Evolutionary conservation across 768 basidiomycete species (phyloP), one percentile per base, ranked within the genome.

Genomic region (Trametes coccinea): DNA sequence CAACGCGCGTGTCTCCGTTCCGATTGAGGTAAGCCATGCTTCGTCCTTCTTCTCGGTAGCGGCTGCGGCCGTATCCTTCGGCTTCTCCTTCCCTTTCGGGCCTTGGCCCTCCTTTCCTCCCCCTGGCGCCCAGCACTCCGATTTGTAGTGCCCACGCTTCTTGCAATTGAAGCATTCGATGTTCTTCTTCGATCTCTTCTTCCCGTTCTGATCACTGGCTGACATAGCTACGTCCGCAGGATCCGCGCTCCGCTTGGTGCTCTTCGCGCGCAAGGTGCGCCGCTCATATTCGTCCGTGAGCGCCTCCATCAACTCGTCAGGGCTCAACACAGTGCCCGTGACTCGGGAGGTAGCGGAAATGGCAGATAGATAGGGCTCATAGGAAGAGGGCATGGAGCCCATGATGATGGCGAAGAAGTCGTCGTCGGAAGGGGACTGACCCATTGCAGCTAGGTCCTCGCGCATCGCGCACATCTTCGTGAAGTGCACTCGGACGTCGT

Each of bases 101-200:
- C 73, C 65, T 69, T 77, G 75, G 6, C 76, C 75, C 44, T 74
- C 73, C 61, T 74, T 72, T 45, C 76, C 74, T 31, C 77, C 73
- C 16, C 75, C 76, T 47, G 70, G 59, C 10, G 66, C 66, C 57
- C 64, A 78, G 56, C 76, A 78, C 14, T 73, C 51, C n/a, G 57
- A 56, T 7, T 67, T 66, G 2, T 46, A 33, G 40, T 77, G 75
- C 1, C 74, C 68, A 34, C 29, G 48, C 64, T 60, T 68, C 59
- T 58, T 65, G 61, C 75, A 77, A 49, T 74, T 75, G 8, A 17
- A 43, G 55, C 75, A 76, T n/a, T 55, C 34, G 6, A 49, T 39
- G 14, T 54, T 31, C 39, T 44, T 34, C 46, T 56, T 56, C 8
- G 31, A 31, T 17, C 41, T 61, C 48, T 16, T 29, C 29, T 29